Conservation (phyloP, 1,139 yeast species). For the Geotrichum klebahnii region DNA sequence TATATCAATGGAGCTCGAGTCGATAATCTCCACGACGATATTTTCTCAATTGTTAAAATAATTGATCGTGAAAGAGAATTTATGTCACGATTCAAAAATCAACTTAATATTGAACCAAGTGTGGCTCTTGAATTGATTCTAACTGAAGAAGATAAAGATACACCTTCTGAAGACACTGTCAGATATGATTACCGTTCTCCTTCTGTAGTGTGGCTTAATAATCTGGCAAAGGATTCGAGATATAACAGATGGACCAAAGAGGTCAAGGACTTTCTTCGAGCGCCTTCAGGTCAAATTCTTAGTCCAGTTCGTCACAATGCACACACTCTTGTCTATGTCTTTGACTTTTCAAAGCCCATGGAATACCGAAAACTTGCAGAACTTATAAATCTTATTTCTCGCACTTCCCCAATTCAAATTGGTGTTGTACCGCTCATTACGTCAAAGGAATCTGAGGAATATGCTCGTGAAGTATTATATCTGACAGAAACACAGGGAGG, state of each 20-base stretch:
- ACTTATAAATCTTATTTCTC: constrained; percentile 33
- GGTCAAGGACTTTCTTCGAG: constrained; percentile 39
- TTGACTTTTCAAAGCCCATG: constrained; percentile 51
- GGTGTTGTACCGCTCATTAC: constrained; percentile 66
- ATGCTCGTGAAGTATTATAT: constrained; percentile 42
- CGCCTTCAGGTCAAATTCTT: constrained; percentile 50
- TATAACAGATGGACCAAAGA: constrained; percentile 49
- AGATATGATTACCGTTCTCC: constrained; percentile 45
- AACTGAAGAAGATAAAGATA: constrained; percentile 20
- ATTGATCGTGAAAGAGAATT: constrained; percentile 36
- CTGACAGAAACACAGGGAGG: constrained; percentile 33
- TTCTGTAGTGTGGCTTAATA: constrained; percentile 67
- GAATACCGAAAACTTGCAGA: constrained; percentile 13
- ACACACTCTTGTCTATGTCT: constrained; percentile 66
- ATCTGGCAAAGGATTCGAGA: constrained; percentile 59
- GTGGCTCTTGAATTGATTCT: constrained; percentile 23
- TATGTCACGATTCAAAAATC: constrained; percentile 27
- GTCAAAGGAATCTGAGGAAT: constrained; percentile 28
- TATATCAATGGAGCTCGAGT: constrained; percentile 41
- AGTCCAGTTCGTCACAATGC: constrained; percentile 71
- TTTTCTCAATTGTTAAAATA: constrained; percentile 34
- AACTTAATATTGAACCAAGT: constrained; percentile 24
- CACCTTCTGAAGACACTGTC: constrained; percentile 26
- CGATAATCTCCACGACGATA: constrained; percentile 29
- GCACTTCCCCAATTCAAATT: constrained; percentile 70